Conservation (phyloP, 441 rosid genomes). For the Populus trichocarpa region DNA sequence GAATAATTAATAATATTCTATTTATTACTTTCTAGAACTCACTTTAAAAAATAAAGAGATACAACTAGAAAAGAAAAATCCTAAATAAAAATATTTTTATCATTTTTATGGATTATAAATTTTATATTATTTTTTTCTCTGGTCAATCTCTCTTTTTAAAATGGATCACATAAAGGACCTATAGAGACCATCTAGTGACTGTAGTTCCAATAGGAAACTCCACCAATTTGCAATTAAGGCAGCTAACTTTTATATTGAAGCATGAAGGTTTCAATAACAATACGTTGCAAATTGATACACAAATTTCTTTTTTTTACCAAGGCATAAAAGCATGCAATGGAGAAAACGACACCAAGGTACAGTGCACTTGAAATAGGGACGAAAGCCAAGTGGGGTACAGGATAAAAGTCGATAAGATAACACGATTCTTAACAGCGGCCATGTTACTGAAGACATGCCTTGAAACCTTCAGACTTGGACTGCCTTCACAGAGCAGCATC, state of each 20-base stretch:
- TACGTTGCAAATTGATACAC: constrained; percentile 17
- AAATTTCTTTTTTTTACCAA: constrained; percentile 16
- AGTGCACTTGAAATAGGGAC: constrained; percentile 7
- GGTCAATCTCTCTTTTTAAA: too few relatives aligned
- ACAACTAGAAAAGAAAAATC: too few relatives aligned
- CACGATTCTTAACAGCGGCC: constrained; percentile 2
- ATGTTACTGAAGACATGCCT: constrained; percentile 8
- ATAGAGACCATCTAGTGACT: too few relatives aligned
- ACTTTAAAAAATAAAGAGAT: too few relatives aligned
- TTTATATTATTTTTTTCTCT: too few relatives aligned
- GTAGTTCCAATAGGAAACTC: too few relatives aligned
- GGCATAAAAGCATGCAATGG: constrained; percentile 14
- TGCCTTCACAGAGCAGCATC: background rate
- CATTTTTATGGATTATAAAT: too few relatives aligned
- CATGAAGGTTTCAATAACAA: background rate
- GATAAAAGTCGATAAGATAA: constrained; percentile 5
- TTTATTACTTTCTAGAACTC: too few relatives aligned
- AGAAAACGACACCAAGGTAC: constrained; percentile 10
- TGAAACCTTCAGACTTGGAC: constrained; percentile 7
- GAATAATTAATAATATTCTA: too few relatives aligned
- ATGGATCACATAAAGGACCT: too few relatives aligned
- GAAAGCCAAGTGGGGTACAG: constrained; percentile 8
- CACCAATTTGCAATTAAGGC: background rate
- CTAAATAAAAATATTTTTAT: too few relatives aligned
- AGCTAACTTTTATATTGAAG: background rate